Evolutionary conservation across 805 yeast genomes (phyloP), one percentile per base, ranked within the genome.

Genomic region (Lipomyces lipofer): DNA sequence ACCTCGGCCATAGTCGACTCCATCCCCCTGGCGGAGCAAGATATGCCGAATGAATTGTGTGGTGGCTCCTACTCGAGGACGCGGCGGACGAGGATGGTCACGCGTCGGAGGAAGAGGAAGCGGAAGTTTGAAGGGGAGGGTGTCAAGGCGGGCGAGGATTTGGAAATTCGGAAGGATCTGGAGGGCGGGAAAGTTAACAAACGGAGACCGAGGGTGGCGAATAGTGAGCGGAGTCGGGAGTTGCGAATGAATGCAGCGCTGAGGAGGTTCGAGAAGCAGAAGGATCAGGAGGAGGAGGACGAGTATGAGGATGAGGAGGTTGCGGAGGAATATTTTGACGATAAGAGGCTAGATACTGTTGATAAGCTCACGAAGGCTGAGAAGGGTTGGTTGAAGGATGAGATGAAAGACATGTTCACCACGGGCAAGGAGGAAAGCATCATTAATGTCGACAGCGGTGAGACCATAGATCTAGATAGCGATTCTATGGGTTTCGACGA

Each of bases 291-390:
- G 9, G 52, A 56, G 5, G 40, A 65, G 52, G 64, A 58, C 54
- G 59, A 61, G 52, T 40, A 62, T 64, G 36, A 56, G 51, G 47
- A 67, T 63, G 33, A 60, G n/a, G 63, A 49, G 7, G 45, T 33
- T 28, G n/a, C 67, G 21, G 65, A 69, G 1, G 66, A 72, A 35
- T 73, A 75, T 58, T 76, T 72, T 32, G 75, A 75, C 0, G 65
- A 63, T 43, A 75, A 72, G 28, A 72, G 75, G 51, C 62, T 73
- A 35, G 67, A 52, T 21, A 12, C 17, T 2, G 12, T 4, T 7
- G 22, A 22, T 17, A 42, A 62, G 22, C 60, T 65, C 2, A 56
- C 73, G n/a, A 35, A 35, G 17, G 51, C 28, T n/a, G 60, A 58
- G 30, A 42, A 51, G 47, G 33, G 51, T 13, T 56, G 62, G 62